Conservation (phyloP, 306 rosid species). For the Spatholobus suberectus region DNA sequence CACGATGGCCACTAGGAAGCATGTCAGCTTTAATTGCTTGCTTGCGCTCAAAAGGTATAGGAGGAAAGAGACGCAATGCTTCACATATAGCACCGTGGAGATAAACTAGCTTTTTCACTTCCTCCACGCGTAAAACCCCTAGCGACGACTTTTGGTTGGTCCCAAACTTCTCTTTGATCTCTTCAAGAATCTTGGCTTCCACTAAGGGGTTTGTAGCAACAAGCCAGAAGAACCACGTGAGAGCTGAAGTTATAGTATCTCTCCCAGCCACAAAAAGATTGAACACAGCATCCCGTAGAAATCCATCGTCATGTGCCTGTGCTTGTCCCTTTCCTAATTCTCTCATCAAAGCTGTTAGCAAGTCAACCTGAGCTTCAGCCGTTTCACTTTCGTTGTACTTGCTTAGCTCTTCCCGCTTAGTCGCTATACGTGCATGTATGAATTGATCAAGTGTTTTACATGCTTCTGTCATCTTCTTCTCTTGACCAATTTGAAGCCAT, state of each 20-base stretch:
- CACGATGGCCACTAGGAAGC: conserved; percentile 63
- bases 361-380: background rate
- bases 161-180: conserved; percentile 29
- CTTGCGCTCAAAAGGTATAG: conserved; percentile 51
- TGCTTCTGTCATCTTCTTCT: conserved; percentile 45
- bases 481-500: conserved; percentile 53
- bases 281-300: conserved; percentile 53
- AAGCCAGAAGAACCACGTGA: conserved; percentile 59
- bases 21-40: conserved; percentile 37
- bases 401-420: conserved; percentile 36
- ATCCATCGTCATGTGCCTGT: conserved; percentile 31
- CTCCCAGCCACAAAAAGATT: conserved; percentile 53
- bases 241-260: conserved; percentile 55
- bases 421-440: conserved; percentile 34
- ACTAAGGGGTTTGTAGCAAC: conserved; percentile 55
- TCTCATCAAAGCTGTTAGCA: conserved; percentile 28
- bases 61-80: conserved; percentile 60
- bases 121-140: conserved; percentile 8
- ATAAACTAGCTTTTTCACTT: conserved; percentile 52
- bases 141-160: background rate
- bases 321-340: background rate
- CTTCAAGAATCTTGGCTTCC: conserved; percentile 55
- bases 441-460: conserved; percentile 43
- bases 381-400: background rate
- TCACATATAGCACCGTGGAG: conserved; percentile 64